These are phyloP conservation scores for Neurospora sp. DNA, from an alignment of 495 filamentous ascomycete species.

Conservation along the genomic window DNA sequence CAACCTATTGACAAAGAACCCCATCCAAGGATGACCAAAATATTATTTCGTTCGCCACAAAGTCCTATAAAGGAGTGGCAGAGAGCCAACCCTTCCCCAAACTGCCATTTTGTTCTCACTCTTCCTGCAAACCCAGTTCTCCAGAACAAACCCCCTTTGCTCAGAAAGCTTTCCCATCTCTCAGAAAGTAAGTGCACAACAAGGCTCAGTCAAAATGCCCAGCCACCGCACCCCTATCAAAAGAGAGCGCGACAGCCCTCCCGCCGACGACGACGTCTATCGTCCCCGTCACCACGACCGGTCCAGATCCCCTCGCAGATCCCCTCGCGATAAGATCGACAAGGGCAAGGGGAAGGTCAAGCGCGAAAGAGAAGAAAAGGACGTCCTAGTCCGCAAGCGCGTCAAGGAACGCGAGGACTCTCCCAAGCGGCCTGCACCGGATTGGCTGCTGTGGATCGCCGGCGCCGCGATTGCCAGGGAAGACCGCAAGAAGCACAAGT, in stretches of 20 bases:
- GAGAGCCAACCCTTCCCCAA: neutral
- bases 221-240: neutral
- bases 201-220: neutral
- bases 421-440: neutral
- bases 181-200: neutral
- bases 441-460: neutral
- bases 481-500: neutral
- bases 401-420: neutral
- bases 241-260: neutral
- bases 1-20: neutral
- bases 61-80: neutral
- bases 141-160: neutral
- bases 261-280: neutral
- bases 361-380: neutral
- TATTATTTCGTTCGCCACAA: neutral
- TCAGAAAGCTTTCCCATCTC: neutral
- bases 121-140: neutral
- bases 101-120: neutral
- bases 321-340: neutral
- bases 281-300: neutral
- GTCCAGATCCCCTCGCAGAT: neutral
- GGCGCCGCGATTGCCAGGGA: neutral
- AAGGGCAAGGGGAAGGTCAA: neutral
- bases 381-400: neutral
- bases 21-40: neutral